Base-by-base conservation (phyloP, 1,284 basidiomycete species). In the Neolentinus lepideus region DNA sequence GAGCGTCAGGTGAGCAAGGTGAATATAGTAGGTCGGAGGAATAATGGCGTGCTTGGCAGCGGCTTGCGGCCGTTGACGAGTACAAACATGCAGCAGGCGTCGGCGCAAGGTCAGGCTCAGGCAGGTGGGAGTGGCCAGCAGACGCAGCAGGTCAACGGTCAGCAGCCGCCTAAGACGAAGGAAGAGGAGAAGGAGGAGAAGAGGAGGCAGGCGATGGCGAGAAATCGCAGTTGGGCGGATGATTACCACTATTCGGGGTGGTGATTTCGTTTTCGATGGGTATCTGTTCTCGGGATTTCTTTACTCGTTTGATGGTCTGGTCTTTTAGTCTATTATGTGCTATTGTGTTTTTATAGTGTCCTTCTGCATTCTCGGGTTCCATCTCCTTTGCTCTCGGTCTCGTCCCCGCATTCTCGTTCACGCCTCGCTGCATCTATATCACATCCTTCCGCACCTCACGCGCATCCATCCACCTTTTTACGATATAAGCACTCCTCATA, bases 1-100 rank as follows among this genome's bases (percentile, higher is more conserved):
- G 90, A 93, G 66, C 80, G 92, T 11, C 84, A 87, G 63, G 77
- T 85, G 47, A 83, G 77, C 69, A 79, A 79, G 60, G 74, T 74
- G 21, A 78, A 75, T 47, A 69, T 77, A 38, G 70, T 71, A 51
- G 55, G 69, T 68, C 64, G 63, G 54, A 64, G 71, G 46, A 67
- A 63, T 25, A 67, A 61, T 24, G 60, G 69, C 54, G 65, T 66
- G 51, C 62, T 71, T 36, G 58, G 69, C 29, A 60, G 68, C 25
- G 72, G 71, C 12, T 59, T 77, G 57, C 69, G 72, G 54, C 77
- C 80, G 3, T 60, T 79, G 59, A 76, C 76, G 14, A 66, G 68
- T 43, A 66, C 64, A 43, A 58, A 62, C 52, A 62, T 8, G 8
- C 22, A 25, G 22, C 24, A 26, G 47, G 47, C 33, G 33, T n/a